These are phyloP conservation scores for Botrytis tulipae DNA, from an alignment of 2,329 filamentous ascomycete genomes.

Conservation along the genomic window DNA sequence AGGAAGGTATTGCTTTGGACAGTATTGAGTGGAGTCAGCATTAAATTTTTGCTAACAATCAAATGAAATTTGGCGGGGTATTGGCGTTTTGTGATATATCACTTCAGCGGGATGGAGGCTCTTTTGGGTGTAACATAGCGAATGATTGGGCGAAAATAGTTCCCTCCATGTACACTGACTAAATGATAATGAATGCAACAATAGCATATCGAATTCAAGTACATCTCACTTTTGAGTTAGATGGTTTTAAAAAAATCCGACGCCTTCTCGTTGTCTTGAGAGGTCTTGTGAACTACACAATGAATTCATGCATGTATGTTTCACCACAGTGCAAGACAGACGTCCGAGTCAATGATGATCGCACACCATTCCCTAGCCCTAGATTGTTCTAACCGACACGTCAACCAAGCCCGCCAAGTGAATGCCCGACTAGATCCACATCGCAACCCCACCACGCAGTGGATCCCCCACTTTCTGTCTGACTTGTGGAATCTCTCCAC, in stretches of 20 bases:
- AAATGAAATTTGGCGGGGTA: slow-evolving; percentile 1
- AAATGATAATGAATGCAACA: slow-evolving; percentile 17
- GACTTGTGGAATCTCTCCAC: not conserved
- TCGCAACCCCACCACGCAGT: not conserved
- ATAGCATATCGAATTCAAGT: slow-evolving; percentile 11
- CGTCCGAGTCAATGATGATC: not conserved
- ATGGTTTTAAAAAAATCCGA: not conserved
- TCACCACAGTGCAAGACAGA: not conserved
- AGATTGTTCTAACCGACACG: not conserved
- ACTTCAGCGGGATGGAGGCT: slow-evolving; percentile 2
- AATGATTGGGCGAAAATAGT: slow-evolving; percentile 11
- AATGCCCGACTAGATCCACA: not conserved
- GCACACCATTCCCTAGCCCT: not conserved
- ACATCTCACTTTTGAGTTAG: not conserved
- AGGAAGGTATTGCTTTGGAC: slow-evolving; percentile 92
- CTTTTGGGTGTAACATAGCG: slow-evolving; percentile 15
- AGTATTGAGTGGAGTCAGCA: slow-evolving; percentile 99
- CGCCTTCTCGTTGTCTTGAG: not conserved
- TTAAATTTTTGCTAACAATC: slow-evolving; percentile 42
- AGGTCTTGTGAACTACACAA: not conserved
- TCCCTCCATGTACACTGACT: not conserved
- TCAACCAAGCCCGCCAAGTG: not conserved
- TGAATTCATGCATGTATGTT: not conserved
- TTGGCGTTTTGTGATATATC: slow-evolving; percentile 17
- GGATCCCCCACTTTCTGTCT: not conserved